Evolutionary conservation across 2,329 filamentous ascomycete genomes (phyloP).

Genomic region (Aureobasidium pullulans): DNA sequence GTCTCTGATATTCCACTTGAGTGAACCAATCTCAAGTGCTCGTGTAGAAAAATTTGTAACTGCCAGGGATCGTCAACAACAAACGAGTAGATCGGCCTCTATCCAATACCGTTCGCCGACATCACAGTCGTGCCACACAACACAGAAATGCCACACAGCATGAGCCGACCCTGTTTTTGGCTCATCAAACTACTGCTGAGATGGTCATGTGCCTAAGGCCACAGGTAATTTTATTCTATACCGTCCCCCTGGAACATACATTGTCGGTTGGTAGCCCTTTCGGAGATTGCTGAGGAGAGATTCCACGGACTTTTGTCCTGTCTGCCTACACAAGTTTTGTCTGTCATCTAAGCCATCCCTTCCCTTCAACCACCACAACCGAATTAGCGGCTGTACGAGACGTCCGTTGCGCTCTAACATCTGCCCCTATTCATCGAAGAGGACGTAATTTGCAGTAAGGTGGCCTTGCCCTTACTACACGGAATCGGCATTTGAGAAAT

Average conservation of each 20-base stretch:
- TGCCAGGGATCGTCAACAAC: too few relatives aligned
- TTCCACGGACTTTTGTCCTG: neutral
- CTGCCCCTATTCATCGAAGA: neutral
- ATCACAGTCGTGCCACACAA: neutral
- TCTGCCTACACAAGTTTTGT: neutral
- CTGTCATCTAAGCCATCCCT: neutral
- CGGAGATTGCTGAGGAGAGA: constrained; percentile 10
- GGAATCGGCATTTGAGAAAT: neutral
- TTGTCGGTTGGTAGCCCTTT: neutral
- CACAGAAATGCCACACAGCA: neutral
- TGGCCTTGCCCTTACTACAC: neutral
- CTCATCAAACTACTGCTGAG: neutral
- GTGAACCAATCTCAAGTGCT: too few relatives aligned
- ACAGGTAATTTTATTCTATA: neutral
- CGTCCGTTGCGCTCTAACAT: too few relatives aligned
- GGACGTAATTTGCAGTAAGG: neutral
- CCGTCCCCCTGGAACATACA: neutral
- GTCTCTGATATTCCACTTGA: too few relatives aligned
- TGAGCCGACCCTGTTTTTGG: neutral
- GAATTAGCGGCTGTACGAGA: neutral
- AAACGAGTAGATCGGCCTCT: neutral
- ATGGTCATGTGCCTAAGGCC: neutral
- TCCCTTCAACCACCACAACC: too few relatives aligned
- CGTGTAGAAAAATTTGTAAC: too few relatives aligned
- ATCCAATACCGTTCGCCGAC: neutral